These are phyloP conservation scores for Takashimella koratensis DNA, from an alignment of 1,284 basidiomycete species.

Conservation along the genomic window DNA sequence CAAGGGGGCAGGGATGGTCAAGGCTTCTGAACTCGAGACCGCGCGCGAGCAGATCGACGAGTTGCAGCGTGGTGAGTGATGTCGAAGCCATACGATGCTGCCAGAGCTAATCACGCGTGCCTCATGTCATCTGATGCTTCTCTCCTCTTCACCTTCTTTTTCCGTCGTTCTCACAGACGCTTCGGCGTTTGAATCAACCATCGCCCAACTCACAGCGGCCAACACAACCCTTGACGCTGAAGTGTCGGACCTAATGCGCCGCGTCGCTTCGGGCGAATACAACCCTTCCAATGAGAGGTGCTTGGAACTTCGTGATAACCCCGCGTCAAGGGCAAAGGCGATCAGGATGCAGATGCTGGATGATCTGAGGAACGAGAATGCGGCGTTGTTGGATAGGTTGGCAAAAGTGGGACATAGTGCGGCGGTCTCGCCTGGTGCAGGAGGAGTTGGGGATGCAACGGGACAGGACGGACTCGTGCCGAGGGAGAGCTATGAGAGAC, in stretches of 20 bases:
- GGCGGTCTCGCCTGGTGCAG: background rate
- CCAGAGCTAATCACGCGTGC: background rate
- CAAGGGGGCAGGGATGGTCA: conserved; percentile 36
- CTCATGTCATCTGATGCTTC: background rate
- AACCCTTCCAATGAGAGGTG: conserved; percentile 50
- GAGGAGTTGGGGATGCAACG: background rate
- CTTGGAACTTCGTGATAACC: conserved; percentile 52
- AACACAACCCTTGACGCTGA: conserved; percentile 50
- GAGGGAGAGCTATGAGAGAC: conserved; percentile 49
- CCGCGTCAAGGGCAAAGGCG: conserved; percentile 51
- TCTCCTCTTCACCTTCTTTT: background rate
- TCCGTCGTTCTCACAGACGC: conserved; percentile 19
- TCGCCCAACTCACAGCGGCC: conserved; percentile 46
- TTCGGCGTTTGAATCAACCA: conserved; percentile 26
- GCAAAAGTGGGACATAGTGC: conserved; percentile 13
- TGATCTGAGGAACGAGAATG: conserved; percentile 52
- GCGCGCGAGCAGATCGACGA: conserved; percentile 17
- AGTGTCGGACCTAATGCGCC: conserved; percentile 50
- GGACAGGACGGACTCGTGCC: conserved; percentile 44
- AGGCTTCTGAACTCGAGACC: conserved; percentile 22
- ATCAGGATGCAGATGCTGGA: conserved; percentile 52
- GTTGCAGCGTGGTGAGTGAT: background rate
- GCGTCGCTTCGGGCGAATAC: conserved; percentile 54
- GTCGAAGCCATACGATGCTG: background rate
- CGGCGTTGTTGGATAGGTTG: conserved; percentile 48